Evolutionary conservation across 495 filamentous ascomycete species (phyloP).

Genomic region (Trichoderma asperelloides): DNA sequence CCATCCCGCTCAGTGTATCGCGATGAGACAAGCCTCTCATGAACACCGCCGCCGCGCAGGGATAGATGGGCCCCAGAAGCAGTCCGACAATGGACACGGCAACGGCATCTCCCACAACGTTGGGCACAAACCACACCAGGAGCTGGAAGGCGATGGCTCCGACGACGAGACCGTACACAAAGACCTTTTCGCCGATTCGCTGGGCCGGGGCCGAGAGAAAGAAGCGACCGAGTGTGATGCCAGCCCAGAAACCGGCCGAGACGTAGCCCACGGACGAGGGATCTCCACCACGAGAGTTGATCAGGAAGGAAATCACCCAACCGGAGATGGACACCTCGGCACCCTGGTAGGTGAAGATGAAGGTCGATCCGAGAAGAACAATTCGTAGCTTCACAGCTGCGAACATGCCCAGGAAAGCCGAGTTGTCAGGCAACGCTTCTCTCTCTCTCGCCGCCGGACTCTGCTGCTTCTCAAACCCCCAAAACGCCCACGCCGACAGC

Average conservation of each 20-base stretch:
- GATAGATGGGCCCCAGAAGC: slow-evolving; percentile 69
- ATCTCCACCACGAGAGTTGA: slow-evolving; percentile 56
- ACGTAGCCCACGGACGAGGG: slow-evolving; percentile 67
- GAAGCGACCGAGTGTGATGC: slow-evolving; percentile 68
- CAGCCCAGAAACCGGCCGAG: slow-evolving; percentile 75
- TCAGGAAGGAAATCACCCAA: slow-evolving; percentile 76
- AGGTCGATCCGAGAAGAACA: slow-evolving; percentile 61
- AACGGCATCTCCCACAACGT: slow-evolving; percentile 61
- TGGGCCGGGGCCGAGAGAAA: slow-evolving; percentile 53
- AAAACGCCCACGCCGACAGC: slow-evolving; percentile 50
- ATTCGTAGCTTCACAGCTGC: slow-evolving; percentile 45
- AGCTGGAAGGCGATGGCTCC: slow-evolving; percentile 59
- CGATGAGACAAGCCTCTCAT: slow-evolving; percentile 49
- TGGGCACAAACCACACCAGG: slow-evolving; percentile 66
- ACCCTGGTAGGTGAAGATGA: slow-evolving; percentile 77
- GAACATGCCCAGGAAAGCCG: slow-evolving; percentile 23
- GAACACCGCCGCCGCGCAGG: slow-evolving; percentile 61
- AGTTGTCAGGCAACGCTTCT: slow-evolving; percentile 3
- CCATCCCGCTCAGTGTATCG: slow-evolving; percentile 58
- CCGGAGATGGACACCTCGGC: slow-evolving; percentile 70
- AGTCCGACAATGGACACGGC: slow-evolving; percentile 64
- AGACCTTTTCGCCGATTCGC: slow-evolving; percentile 56
- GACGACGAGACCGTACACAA: slow-evolving; percentile 51
- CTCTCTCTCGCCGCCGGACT: slow-evolving; percentile 18
- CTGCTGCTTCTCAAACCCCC: slow-evolving; percentile 42